Percentiles rank a stretch among this genome's conserved stretches.
These are phyloP conservation scores for Penicillium sp. DNA, from an alignment of 2,329 filamentous ascomycete species.

Conservation along the genomic window DNA sequence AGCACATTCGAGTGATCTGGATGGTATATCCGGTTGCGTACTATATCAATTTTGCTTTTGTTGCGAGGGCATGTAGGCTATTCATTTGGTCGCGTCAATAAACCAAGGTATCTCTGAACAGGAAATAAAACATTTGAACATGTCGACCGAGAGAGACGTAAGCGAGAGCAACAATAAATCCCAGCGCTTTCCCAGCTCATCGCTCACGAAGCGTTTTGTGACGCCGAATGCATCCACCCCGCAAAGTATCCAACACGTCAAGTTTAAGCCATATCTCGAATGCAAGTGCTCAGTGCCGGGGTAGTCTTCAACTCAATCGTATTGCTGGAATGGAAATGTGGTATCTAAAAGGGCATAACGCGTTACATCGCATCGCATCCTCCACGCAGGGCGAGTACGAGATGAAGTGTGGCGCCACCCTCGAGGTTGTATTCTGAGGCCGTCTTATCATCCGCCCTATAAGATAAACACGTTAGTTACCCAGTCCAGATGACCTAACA, in stretches of 20 bases:
- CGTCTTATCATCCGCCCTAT: constrained; percentile 91
- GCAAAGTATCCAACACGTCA: neutral
- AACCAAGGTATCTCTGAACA: neutral
- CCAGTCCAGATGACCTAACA: neutral
- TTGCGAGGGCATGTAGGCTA: neutral
- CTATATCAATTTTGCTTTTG: neutral
- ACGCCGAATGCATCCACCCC: neutral
- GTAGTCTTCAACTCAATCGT: neutral
- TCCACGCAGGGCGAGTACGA: constrained; percentile 90
- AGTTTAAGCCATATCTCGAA: neutral
- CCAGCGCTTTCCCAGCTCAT: neutral
- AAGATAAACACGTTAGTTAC: neutral
- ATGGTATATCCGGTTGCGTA: neutral
- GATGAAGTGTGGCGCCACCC: constrained; percentile 87
- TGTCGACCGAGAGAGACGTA: no score
- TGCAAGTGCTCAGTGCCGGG: neutral
- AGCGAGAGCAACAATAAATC: neutral
- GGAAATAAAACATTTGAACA: no score
- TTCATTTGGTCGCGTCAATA: neutral
- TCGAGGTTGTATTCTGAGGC: constrained; percentile 87
- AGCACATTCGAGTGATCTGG: neutral
- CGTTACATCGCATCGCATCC: constrained; percentile 47
- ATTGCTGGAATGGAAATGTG: constrained; percentile 8
- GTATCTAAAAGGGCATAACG: constrained; percentile 17
- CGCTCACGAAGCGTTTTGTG: neutral